A percentile compares a stretch with the other conserved stretches of the same genome.
Conservation (phyloP, 768 basidiomycete genomes). For the Mrakia blollopis region DNA sequence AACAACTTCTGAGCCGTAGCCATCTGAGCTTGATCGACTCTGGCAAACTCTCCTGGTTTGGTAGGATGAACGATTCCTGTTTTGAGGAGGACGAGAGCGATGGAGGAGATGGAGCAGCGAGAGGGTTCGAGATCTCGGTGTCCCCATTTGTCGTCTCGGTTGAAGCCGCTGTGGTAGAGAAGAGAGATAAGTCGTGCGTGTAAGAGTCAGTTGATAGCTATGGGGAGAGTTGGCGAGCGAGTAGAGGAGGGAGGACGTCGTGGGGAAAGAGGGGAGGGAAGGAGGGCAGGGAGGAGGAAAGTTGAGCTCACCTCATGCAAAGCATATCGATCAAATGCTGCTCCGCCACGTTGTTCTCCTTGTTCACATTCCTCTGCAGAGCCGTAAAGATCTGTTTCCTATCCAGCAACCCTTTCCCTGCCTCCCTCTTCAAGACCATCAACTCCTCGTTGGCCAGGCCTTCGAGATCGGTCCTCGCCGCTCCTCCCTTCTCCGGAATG, state of each 20-base stretch:
- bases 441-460: constrained; percentile 75
- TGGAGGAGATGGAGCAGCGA: constrained; percentile 95
- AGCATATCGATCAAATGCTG: constrained; percentile 99
- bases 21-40: constrained; percentile 88
- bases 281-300: neutral
- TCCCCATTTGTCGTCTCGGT: constrained; percentile 97
- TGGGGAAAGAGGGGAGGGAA: neutral
- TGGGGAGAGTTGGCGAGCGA: too few species aligned
- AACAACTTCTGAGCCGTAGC: constrained; percentile 93
- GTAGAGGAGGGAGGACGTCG: neutral
- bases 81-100: constrained; percentile 93
- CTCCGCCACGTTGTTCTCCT: constrained; percentile 97
- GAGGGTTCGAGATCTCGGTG: constrained; percentile 92
- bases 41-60: constrained; percentile 52
- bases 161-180: constrained; percentile 66
- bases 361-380: constrained; percentile 95
- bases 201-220: neutral
- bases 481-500: constrained; percentile 66
- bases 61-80: constrained; percentile 67
- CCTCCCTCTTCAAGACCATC: constrained; percentile 74
- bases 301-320: constrained; percentile 80
- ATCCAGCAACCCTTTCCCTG: constrained; percentile 80
- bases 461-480: constrained; percentile 53
- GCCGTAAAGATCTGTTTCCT: constrained; percentile 94
- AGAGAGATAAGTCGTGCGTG: neutral